Conservation (phyloP, 208 protist species). For the Naegleria fowleri region DNA sequence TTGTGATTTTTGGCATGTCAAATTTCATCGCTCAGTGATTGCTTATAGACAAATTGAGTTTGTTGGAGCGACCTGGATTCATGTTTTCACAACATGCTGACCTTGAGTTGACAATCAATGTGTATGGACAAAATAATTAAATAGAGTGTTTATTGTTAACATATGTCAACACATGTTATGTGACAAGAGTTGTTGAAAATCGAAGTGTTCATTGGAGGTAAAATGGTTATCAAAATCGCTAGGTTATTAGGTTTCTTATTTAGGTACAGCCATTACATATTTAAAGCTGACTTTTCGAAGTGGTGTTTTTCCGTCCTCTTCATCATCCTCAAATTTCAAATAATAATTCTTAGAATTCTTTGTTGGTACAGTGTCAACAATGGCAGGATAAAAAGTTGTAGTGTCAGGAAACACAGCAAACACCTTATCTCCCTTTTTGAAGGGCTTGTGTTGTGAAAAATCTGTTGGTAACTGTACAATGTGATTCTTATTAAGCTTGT, state of each 20-base stretch:
- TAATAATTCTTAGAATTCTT: constrained; percentile 30
- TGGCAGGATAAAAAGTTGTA: constrained; percentile 40
- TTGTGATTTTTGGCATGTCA: too few species aligned
- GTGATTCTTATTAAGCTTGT: constrained; percentile 9
- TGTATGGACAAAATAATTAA: too few species aligned
- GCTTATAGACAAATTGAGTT: too few species aligned
- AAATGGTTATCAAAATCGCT: background rate
- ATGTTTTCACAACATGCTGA: too few species aligned
- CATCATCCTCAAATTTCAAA: constrained; percentile 44
- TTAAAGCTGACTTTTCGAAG: constrained; percentile 2
- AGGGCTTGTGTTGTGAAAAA: background rate
- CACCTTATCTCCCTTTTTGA: constrained; percentile 27
- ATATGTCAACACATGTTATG: too few species aligned
- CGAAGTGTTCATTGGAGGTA: too few species aligned
- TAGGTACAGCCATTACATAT: background rate
- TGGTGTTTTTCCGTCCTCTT: constrained; percentile 29
- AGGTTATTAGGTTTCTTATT: background rate
- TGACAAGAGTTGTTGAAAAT: too few species aligned
- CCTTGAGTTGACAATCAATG: too few species aligned
- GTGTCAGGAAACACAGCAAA: constrained; percentile 43
- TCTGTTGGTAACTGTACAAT: background rate
- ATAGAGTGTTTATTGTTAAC: too few species aligned
- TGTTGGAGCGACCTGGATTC: too few species aligned
- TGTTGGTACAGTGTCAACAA: constrained; percentile 29
- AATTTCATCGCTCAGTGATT: too few species aligned